Evolutionary conservation across 129 eudicot genomes (phyloP).

Genomic region (Escallonia herrerae): DNA sequence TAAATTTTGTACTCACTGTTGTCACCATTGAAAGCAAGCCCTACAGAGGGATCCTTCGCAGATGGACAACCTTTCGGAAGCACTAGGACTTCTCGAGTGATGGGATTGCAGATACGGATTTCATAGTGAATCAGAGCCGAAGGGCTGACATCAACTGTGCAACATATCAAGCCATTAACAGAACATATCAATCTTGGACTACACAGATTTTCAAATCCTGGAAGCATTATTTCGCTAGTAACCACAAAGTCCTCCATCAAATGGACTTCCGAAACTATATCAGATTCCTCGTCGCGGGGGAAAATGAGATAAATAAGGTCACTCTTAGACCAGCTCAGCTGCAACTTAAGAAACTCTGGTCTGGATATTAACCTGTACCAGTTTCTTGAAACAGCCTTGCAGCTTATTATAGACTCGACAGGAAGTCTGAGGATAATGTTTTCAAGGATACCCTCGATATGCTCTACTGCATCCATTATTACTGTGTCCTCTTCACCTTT

Average conservation of each 20-base stretch:
- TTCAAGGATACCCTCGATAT: not conserved
- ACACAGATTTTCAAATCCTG: not conserved
- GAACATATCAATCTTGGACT: not conserved
- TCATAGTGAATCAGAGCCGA: not conserved
- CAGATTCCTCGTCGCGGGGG: not conserved
- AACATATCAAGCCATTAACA: slow-evolving; percentile 20
- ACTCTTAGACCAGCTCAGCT: not conserved
- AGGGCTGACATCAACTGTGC: not conserved
- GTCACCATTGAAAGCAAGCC: slow-evolving; percentile 1
- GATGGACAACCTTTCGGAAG: slow-evolving; percentile 15
- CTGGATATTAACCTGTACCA: slow-evolving; percentile 11
- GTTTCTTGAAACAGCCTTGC: slow-evolving; percentile 10
- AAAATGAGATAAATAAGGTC: slow-evolving; percentile 5
- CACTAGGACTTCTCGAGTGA: slow-evolving; percentile 18
- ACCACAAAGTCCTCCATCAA: slow-evolving; percentile 4
- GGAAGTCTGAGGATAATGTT: slow-evolving; percentile 11
- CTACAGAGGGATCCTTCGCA: not conserved
- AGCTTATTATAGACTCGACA: slow-evolving; percentile 4
- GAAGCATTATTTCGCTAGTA: not conserved
- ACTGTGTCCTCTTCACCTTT: too few species aligned
- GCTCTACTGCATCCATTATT: slow-evolving; percentile 8
- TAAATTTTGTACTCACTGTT: slow-evolving; percentile 9
- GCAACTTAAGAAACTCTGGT: slow-evolving; percentile 1
- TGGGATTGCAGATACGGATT: slow-evolving; percentile 12
- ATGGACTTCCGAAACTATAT: not conserved